Evolutionary conservation across 192 early-diverging fungal species (phyloP), one percentile per base, ranked within the genome.

Genomic region (Backusella mclennaniae): DNA sequence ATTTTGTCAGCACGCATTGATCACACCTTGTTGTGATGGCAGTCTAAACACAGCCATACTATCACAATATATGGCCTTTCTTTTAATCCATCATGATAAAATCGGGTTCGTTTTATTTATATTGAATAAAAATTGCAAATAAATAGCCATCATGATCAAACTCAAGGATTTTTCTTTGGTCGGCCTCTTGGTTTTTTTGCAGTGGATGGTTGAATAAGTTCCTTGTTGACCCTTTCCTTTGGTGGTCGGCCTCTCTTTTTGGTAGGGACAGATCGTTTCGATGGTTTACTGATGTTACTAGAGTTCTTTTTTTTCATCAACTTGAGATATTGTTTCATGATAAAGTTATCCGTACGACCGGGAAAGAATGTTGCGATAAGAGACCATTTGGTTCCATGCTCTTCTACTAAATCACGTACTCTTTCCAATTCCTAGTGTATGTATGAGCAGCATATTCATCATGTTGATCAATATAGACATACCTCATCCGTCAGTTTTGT

Each of bases 401-500:
- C 75, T 70, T 80, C 77, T 78, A 90, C 86, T 69, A 89, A 49
- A 73, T 81, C 82, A 77, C 79, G 49, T 76, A 92, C 39, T 4
- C 6, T 15, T 46, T 73, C 26, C 29, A 66, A 19, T 26, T 76
- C 73, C 73, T 79, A 56, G 42, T 19, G 42, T 17, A 1, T 39
- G 9, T 0, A 12, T 39, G 9, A 39, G 38, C 8, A 38, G 36
- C 9, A 2, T 11, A 39, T 52, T n/a, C 26, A 21, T 66, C 39
- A 41, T 12, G 12, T 15, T 12, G 17, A 38, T 11, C 26, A 35
- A 35, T 49, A 6, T 21, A 49, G 0, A 44, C 4, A 33, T 74
- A 84, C 87, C 46, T 87, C 85, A 6, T 23, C 35, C 6, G 85
- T 82, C 87, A 92, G 88, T 36, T 86, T 85, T 67, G 86, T 83